Conservation (phyloP, 441 rosid species). For the Populus hybrid region DNA sequence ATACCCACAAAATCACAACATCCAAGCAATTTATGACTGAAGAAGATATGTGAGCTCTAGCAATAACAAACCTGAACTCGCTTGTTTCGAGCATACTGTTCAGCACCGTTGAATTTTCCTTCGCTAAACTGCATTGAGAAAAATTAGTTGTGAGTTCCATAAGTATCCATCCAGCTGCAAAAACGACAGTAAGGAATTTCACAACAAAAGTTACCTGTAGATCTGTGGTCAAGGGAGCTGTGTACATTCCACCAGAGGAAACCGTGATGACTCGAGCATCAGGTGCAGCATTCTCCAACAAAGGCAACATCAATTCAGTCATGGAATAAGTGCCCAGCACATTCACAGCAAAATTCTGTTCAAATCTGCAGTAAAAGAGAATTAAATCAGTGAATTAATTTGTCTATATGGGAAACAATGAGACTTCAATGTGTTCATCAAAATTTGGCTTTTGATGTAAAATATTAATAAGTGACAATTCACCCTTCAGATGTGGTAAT, state of each 20-base stretch:
- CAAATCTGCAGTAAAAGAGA: constrained; percentile 44
- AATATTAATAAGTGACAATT: constrained; percentile 13
- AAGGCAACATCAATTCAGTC: constrained; percentile 73
- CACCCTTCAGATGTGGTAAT: constrained; percentile 75
- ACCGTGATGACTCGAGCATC: constrained; percentile 86
- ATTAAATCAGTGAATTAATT: constrained; percentile 3
- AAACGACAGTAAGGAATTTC: background rate
- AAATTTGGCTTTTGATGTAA: background rate
- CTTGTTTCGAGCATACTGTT: constrained; percentile 82
- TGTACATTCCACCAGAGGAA: constrained; percentile 90
- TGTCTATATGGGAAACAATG: background rate
- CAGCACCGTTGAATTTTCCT: constrained; percentile 50
- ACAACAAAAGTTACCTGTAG: constrained; percentile 48
- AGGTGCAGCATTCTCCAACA: constrained; percentile 77
- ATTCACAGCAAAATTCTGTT: constrained; percentile 72
- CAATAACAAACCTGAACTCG: constrained; percentile 61
- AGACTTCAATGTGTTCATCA: background rate
- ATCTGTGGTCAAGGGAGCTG: constrained; percentile 70
- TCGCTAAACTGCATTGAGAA: constrained; percentile 44
- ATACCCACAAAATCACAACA: background rate
- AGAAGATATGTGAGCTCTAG: background rate
- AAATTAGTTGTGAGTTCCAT: background rate
- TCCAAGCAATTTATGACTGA: background rate
- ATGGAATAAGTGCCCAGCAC: constrained; percentile 75
- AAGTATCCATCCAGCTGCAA: constrained; percentile 10